Percentiles rank a stretch among this genome's conserved stretches.
phyloP scores from a whole-genome alignment of 176 grass and related monocot genomes.

The Tuctoria greenei region DNA sequence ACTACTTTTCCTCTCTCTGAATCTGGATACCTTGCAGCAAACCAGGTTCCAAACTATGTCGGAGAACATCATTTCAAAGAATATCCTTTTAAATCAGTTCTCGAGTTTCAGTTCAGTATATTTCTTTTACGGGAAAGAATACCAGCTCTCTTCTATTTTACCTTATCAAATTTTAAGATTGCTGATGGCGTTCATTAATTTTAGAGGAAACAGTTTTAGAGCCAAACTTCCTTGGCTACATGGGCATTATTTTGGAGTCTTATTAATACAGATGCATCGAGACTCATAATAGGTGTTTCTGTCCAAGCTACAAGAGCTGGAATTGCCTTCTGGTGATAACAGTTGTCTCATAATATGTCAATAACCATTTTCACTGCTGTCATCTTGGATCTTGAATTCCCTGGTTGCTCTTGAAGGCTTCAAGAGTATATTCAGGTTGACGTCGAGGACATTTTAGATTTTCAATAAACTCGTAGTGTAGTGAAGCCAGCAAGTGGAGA shows the following conservation, averaged over 20 bases:
- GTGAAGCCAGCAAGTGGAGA: neutral
- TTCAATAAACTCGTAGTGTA: neutral
- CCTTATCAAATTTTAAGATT: neutral
- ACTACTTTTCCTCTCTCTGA: neutral
- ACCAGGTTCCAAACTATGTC: conserved; percentile 86
- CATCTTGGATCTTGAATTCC: neutral
- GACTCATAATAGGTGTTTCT: neutral
- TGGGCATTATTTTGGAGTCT: no score
- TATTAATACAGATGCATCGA: no score
- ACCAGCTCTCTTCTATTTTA: conserved; percentile 1
- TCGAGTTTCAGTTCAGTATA: neutral
- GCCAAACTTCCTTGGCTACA: neutral
- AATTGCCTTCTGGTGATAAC: neutral
- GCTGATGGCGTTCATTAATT: neutral
- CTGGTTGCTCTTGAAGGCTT: neutral
- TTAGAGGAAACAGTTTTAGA: neutral
- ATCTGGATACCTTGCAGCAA: conserved; percentile 59
- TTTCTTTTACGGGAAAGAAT: neutral
- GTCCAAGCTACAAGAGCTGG: neutral
- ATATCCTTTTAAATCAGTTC: conserved; percentile 76
- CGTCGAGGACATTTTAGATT: neutral
- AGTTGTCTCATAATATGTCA: neutral
- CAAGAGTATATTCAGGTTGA: neutral
- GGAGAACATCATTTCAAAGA: conserved; percentile 81
- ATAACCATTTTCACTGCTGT: neutral